phyloP scores from a whole-genome alignment of 768 basidiomycete species.

The Leccinum aurantiacum region DNA sequence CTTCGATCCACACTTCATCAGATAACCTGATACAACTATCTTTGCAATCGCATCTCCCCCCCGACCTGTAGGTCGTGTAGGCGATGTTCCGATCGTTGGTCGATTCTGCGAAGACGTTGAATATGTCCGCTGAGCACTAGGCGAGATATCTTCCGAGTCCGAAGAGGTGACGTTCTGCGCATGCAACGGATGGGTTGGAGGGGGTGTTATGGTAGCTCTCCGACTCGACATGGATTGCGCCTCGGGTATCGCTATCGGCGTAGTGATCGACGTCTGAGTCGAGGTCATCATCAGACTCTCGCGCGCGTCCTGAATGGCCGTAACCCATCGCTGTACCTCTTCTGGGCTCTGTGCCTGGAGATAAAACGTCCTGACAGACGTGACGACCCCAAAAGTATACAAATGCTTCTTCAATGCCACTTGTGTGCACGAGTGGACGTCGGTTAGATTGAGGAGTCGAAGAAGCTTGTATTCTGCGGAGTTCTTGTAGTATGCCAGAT shows the following conservation, averaged over 20 bases:
- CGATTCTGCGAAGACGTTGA: conserved; percentile 48
- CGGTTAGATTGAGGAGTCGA: conserved; percentile 79
- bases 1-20: conserved; percentile 95
- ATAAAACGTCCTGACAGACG: conserved; percentile 87
- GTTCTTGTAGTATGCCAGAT: conserved; percentile 96
- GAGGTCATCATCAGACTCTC: conserved; percentile 62
- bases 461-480: conserved; percentile 92
- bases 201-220: conserved; percentile 40
- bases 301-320: conserved; percentile 74
- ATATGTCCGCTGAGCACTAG: conserved; percentile 42
- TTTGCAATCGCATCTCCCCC: conserved; percentile 62
- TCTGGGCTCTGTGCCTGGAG: conserved; percentile 70
- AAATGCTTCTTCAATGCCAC: conserved; percentile 87
- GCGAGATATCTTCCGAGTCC: conserved; percentile 73
- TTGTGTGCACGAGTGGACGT: conserved; percentile 87
- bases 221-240: conserved; percentile 30
- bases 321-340: conserved; percentile 85
- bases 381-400: conserved; percentile 90
- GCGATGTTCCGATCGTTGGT: conserved; percentile 42
- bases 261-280: conserved; percentile 52
- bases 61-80: conserved; percentile 38
- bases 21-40: conserved; percentile 82
- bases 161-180: conserved; percentile 64
- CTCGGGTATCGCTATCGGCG: conserved; percentile 56
- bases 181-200: conserved; percentile 45